Conservation (phyloP, 139 green algal genomes). For the Haematococcus lacustris region DNA sequence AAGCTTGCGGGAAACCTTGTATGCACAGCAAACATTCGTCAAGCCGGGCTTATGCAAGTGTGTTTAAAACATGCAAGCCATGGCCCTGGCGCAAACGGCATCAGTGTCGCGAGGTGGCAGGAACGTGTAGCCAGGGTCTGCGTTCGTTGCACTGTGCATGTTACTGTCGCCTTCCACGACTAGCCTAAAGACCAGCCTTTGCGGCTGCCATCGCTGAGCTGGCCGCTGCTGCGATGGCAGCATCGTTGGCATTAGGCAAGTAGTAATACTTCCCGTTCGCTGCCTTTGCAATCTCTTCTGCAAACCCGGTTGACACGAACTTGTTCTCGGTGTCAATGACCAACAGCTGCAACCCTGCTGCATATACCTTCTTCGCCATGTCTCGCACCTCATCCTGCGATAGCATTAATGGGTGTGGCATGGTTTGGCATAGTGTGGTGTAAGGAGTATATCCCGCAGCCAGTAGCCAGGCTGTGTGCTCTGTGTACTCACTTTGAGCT, state of each 20-base stretch:
- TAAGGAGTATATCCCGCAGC: too few species aligned
- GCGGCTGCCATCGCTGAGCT: constrained; percentile 73
- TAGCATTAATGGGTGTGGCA: too few species aligned
- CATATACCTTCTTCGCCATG: constrained; percentile 80
- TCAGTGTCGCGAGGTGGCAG: too few species aligned
- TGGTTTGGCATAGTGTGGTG: too few species aligned
- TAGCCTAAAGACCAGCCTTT: constrained; percentile 40
- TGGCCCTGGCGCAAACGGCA: too few species aligned
- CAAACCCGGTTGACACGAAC: constrained; percentile 99
- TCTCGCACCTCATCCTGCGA: constrained; percentile 71
- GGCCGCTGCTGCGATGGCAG: constrained; percentile 81
- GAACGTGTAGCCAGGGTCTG: too few species aligned
- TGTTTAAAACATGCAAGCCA: too few species aligned
- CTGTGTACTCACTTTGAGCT: constrained; percentile 42
- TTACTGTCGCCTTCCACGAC: too few species aligned
- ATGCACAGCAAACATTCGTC: too few species aligned
- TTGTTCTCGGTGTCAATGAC: constrained; percentile 99
- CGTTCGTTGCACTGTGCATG: too few species aligned
- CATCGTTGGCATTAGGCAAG: constrained; percentile 87
- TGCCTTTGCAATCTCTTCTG: constrained; percentile 91
- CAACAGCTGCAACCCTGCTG: constrained; percentile 78
- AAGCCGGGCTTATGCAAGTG: too few species aligned
- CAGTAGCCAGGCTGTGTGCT: not conserved
- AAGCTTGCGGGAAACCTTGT: too few species aligned
- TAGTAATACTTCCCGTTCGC: constrained; percentile 87